Evolutionary conservation across 2,329 filamentous ascomycete genomes (phyloP), one percentile per base, ranked within the genome.

Genomic region (Penicillium paneum): DNA sequence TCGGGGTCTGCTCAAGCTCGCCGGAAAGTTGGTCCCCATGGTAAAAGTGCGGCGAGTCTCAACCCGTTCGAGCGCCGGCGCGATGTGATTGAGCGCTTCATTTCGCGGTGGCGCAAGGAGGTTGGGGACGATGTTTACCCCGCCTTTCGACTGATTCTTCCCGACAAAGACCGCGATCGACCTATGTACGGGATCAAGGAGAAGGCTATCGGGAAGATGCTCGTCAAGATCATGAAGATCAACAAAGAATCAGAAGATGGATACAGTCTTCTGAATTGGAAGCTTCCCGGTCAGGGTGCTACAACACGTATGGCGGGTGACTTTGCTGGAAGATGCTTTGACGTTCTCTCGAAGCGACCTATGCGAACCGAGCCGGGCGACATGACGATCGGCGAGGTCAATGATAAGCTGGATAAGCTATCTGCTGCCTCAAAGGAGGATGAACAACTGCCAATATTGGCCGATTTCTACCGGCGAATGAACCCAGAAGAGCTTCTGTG

Each of bases 131-230:
- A 99, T 72, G 90, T 99, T 65, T 97, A 94, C 68, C 94, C 94
- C 0, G 93, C 91, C 1, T 83, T 99, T 72, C 86, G 94, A 19
- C 82, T 99, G 43, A 96, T 97, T 54, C 80, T 97, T 3, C 92
- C 93, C 0, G 91, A 95, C 66, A 95, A 96, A 69, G 94, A 99
- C 68, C 85, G 91, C 36, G 91, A 97, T 66, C 84, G 94, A 44
- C 88, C 89, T 17, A 91, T 96, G 78, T 99, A 97, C 67, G 91
- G 93, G 0, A 79, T 99, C 38, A 97, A 97, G 69, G 94, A 99
- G 76, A 92, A 88, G 69, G 84, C 87, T 5, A 91, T 99, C 56
- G 93, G 88, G 10, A 96, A 91, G 69, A 76, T 97, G 19, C 79
- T 97, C n/a, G 89, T 97, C 55, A 93, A 91, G 69, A 82, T 96